These are phyloP conservation scores for Mortierella alpina DNA, from an alignment of 192 early-diverging fungal genomes.

Conservation along the genomic window DNA sequence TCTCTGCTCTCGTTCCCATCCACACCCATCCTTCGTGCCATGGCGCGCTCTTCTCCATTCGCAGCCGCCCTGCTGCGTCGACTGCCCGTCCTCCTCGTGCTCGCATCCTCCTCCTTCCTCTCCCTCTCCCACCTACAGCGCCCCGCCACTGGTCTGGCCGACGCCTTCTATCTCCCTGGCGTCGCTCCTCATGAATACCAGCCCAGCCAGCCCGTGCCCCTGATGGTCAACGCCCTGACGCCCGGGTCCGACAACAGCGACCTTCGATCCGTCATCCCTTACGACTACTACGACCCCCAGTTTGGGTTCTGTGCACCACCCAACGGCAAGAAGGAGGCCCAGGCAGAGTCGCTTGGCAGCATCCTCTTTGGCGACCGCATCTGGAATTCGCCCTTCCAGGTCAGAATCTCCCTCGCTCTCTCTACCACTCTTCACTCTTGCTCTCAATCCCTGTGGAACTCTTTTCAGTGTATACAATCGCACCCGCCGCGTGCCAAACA, in stretches of 20 bases:
- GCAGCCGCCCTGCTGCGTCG: background rate
- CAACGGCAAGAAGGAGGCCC: constrained; percentile 57
- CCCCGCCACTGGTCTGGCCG: background rate
- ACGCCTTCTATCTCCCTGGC: constrained; percentile 93
- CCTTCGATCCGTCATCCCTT: constrained; percentile 82
- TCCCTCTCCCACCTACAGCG: background rate
- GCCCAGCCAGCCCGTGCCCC: constrained; percentile 74
- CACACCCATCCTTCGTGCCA: background rate
- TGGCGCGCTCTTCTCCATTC: constrained; percentile 7
- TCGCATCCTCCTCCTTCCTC: constrained; percentile 1
- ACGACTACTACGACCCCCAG: constrained; percentile 87
- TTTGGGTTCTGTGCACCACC: constrained; percentile 88
- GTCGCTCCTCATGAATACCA: constrained; percentile 91
- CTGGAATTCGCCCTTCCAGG: constrained; percentile 83
- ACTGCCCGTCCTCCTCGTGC: background rate
- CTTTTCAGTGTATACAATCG: no score
- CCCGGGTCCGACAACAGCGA: constrained; percentile 68
- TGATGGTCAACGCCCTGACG: constrained; percentile 90
- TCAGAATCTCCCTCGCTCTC: constrained; percentile 45
- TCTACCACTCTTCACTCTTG: no score
- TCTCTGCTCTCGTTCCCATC: background rate
- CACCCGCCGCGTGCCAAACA: background rate
- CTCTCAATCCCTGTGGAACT: no score
- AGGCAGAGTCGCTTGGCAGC: constrained; percentile 87
- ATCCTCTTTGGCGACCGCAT: constrained; percentile 98